A percentile compares a stretch with the other conserved stretches of the same genome.
Evolutionary conservation across 345 rosid genomes (phyloP).

Genomic region (Jatropha curcas): DNA sequence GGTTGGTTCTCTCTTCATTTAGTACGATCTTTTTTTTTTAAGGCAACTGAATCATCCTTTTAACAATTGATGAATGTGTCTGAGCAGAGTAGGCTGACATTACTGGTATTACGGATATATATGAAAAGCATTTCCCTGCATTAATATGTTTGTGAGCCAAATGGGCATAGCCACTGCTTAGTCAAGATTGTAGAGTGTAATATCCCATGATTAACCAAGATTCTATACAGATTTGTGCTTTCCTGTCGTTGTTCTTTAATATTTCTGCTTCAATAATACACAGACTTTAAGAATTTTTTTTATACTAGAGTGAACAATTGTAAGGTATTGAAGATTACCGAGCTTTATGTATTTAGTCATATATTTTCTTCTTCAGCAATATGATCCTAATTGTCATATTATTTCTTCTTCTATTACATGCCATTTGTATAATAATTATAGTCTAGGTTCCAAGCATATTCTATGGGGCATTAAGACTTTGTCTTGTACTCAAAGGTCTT

Average conservation of each 20-base stretch:
- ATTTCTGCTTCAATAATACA: neutral
- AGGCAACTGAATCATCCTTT: neutral
- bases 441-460: no score
- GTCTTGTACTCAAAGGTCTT: no score
- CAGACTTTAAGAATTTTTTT: neutral
- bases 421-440: no score
- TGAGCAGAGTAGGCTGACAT: neutral
- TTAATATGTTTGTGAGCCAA: neutral
- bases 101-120: neutral
- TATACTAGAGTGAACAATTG: no score
- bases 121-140: neutral
- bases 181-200: neutral
- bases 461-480: no score
- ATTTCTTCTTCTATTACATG: no score
- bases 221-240: neutral
- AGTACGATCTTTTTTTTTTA: no score
- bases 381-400: no score
- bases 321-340: no score
- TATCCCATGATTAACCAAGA: neutral
- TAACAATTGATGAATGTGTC: neutral
- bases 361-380: no score
- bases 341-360: no score
- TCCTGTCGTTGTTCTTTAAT: neutral
- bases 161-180: neutral
- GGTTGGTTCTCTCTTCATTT: neutral